These are phyloP conservation scores for Fusarium hainanense DNA, from an alignment of 2,329 filamentous ascomycete species.

Conservation along the genomic window DNA sequence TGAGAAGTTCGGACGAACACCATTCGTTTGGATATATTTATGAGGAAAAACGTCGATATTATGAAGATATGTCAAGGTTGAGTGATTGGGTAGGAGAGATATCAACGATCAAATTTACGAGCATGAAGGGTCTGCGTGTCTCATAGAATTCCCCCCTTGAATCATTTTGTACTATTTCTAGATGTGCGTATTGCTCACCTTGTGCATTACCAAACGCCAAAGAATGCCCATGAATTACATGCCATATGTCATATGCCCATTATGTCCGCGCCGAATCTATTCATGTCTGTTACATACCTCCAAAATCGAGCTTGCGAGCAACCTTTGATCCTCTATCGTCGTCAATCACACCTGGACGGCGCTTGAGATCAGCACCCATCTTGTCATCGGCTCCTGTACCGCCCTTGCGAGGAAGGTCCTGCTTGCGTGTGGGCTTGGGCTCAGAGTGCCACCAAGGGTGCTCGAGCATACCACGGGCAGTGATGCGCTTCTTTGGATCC, in stretches of 20 bases:
- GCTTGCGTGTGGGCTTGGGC: slow-evolving; percentile 83
- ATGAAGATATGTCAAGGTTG: slow-evolving; percentile 28
- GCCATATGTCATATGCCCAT: neutral
- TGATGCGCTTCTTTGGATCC: slow-evolving; percentile 87
- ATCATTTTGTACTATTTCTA: neutral
- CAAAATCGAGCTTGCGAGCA: slow-evolving; percentile 85
- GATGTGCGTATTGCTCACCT: neutral
- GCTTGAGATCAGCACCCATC: slow-evolving; percentile 84
- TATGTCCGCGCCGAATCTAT: slow-evolving; percentile 1
- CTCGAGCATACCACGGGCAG: slow-evolving; percentile 79
- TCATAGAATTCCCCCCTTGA: slow-evolving; percentile 10
- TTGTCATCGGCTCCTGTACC: slow-evolving; percentile 78
- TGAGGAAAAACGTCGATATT: slow-evolving; percentile 13
- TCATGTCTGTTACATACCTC: slow-evolving; percentile 50
- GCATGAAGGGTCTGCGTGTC: slow-evolving; percentile 20
- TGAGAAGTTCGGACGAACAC: slow-evolving; percentile 54
- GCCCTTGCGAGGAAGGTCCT: slow-evolving; percentile 82
- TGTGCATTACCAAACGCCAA: slow-evolving; percentile 23
- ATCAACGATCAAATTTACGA: slow-evolving; percentile 24
- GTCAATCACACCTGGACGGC: slow-evolving; percentile 74
- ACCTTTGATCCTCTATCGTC: slow-evolving; percentile 78
- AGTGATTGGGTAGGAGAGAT: slow-evolving; percentile 21
- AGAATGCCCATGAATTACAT: slow-evolving; percentile 24
- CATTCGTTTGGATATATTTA: slow-evolving; percentile 16
- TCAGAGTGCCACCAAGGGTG: slow-evolving; percentile 89